Evolutionary conservation across 305 asterid genomes (phyloP).

Genomic region (Fraxinus platypoda): DNA sequence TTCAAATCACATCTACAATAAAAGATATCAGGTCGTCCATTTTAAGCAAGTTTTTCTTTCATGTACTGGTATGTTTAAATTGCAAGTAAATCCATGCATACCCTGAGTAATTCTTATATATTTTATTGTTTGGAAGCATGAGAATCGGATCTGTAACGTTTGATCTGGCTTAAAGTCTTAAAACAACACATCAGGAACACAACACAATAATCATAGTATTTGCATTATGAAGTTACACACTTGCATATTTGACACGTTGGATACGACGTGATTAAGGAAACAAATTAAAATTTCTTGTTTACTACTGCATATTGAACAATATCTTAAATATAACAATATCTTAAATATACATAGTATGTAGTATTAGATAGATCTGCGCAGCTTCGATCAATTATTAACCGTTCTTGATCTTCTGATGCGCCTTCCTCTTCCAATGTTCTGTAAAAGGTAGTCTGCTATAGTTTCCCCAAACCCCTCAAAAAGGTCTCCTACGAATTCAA

Average conservation of each 20-base stretch:
- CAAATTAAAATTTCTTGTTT: neutral
- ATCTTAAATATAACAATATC: neutral
- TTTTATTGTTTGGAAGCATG: neutral
- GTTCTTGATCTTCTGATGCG: slow-evolving; percentile 27
- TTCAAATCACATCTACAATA: slow-evolving; percentile 21
- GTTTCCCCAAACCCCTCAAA: slow-evolving; percentile 84
- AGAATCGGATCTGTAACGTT: neutral
- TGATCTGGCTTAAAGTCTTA: neutral
- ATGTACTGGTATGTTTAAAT: neutral
- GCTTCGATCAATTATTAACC: neutral
- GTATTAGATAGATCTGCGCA: neutral
- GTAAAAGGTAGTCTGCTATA: slow-evolving; percentile 57
- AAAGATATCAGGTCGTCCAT: slow-evolving; percentile 21
- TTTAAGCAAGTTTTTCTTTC: neutral
- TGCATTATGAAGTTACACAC: neutral
- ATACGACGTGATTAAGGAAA: neutral
- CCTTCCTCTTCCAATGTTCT: slow-evolving; percentile 54
- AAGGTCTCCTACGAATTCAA: slow-evolving; percentile 68
- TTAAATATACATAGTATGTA: neutral
- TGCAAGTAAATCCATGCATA: neutral
- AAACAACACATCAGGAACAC: neutral
- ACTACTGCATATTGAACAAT: neutral
- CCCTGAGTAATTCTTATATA: neutral
- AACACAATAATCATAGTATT: neutral
- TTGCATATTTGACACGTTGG: neutral